phyloP scores from a whole-genome alignment of 768 basidiomycete genomes.

The Cytidiella melzeri region DNA sequence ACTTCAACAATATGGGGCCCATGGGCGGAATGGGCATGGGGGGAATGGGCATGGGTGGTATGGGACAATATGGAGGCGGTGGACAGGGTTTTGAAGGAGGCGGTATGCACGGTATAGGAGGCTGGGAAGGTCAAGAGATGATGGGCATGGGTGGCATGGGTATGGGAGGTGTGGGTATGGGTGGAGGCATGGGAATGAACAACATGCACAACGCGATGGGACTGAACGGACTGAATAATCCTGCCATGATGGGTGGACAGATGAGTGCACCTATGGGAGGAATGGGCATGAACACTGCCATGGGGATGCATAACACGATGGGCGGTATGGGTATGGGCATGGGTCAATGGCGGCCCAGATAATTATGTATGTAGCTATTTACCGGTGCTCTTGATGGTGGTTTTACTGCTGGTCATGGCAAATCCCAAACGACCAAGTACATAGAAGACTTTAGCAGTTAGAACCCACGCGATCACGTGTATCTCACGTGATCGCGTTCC shows the following conservation, averaged over 20 bases:
- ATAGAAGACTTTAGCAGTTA: too few species aligned
- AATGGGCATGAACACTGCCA: constrained; percentile 16
- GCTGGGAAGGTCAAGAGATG: constrained; percentile 12
- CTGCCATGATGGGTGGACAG: constrained; percentile 17
- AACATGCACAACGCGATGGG: constrained; percentile 27
- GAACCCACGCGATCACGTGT: too few species aligned
- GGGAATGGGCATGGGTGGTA: constrained; percentile 22
- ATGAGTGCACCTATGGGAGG: not conserved
- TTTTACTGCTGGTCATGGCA: too few species aligned
- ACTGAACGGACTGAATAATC: constrained; percentile 14
- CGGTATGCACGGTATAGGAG: constrained; percentile 18
- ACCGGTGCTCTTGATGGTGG: not conserved
- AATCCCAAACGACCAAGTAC: too few species aligned
- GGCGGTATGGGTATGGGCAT: constrained; percentile 29
- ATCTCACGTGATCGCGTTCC: too few species aligned
- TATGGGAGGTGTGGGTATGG: constrained; percentile 33
- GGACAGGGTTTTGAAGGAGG: constrained; percentile 17
- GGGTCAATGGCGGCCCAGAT: constrained; percentile 28
- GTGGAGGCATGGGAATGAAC: constrained; percentile 32
- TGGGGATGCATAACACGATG: constrained; percentile 12
- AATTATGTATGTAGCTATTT: not conserved
- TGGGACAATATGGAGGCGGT: constrained; percentile 18
- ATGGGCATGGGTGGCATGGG: constrained; percentile 16
- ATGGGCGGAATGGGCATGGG: constrained; percentile 37
- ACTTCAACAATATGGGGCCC: constrained; percentile 8